Evolutionary conservation across 169 alveolate genomes (phyloP), one percentile per base, ranked within the genome.

Genomic region (Cryptosporidium muris): DNA sequence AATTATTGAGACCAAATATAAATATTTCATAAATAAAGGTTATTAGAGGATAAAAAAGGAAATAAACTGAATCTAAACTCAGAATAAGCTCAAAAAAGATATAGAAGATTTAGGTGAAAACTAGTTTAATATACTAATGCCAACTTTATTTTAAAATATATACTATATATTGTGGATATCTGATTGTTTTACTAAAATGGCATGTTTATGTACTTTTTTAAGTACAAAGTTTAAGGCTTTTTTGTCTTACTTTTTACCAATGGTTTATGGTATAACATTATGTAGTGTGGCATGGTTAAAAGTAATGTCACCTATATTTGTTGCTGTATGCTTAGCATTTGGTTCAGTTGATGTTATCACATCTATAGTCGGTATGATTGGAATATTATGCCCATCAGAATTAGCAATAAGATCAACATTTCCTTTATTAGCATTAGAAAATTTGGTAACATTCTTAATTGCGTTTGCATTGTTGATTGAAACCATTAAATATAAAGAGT

Each of bases 291-390:
- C 85, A 12, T 74, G 85, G 85, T 8, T 74, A 58, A 74, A 74
- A 60, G 85, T 74, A 8, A 58, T 68, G 16, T 74, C 85, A n/a
- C 85, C 85, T 16, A 74, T 74, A 58, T 74, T 74, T 74, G 53
- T 74, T 14, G 85, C 85, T 40, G 58, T 74, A 2, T 74, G 85
- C 47, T 37, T 74, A 14, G 85, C 85, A 40, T 74, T 74, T 60
- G 85, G 85, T 45, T 74, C 85, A 12, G 60, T 74, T n/a, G 85
- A 74, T 74, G 85, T 74, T 3, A 52, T 74, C 1, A 74, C 85
- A 56, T 74, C 85, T 45, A 74, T 74, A 14, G 85, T 74, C 60
- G 85, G 85, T 6, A 74, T 74, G 85, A 74, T 74, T 47, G 85
- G 85, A 14, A 45, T 74, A 16, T 49, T 74, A 16, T 74, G 85